Conservation (phyloP, 805 yeast genomes). For the Schwanniomyces pseudopolymorphus region DNA sequence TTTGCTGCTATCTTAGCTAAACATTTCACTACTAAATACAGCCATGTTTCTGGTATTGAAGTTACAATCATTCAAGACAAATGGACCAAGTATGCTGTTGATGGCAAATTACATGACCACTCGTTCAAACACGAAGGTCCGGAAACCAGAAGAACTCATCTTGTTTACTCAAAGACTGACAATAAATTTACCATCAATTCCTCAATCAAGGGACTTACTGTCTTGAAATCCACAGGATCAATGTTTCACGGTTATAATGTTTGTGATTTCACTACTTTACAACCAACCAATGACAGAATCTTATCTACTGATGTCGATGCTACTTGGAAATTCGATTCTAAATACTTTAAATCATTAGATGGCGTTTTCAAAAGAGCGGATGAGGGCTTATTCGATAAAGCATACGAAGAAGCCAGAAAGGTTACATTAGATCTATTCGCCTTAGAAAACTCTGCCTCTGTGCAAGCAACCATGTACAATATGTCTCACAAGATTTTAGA, state of each 20-base stretch:
- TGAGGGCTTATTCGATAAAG: slow-evolving; percentile 61
- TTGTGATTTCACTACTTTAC: slow-evolving; percentile 86
- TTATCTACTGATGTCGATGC: slow-evolving; percentile 84
- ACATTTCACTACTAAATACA: slow-evolving; percentile 76
- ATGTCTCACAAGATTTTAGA: slow-evolving; percentile 76
- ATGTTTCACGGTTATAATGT: slow-evolving; percentile 85
- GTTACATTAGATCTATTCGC: slow-evolving; percentile 80
- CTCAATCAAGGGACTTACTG: slow-evolving; percentile 75
- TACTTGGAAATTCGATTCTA: slow-evolving; percentile 62
- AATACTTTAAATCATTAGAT: slow-evolving; percentile 49
- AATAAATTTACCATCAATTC: slow-evolving; percentile 58
- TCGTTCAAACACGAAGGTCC: slow-evolving; percentile 84
- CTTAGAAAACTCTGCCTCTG: slow-evolving; percentile 85
- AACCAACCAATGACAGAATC: slow-evolving; percentile 81
- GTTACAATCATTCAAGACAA: slow-evolving; percentile 67
- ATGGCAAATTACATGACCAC: slow-evolving; percentile 78
- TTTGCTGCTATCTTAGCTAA: slow-evolving; percentile 83
- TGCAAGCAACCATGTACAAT: slow-evolving; percentile 95
- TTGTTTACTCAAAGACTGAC: slow-evolving; percentile 52
- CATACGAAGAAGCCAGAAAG: slow-evolving; percentile 61
- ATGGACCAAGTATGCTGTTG: slow-evolving; percentile 76
- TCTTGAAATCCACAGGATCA: slow-evolving; percentile 87
- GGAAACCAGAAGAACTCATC: slow-evolving; percentile 65
- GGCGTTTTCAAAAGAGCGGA: slow-evolving; percentile 53
- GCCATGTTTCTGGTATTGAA: slow-evolving; percentile 72